phyloP scores from a whole-genome alignment of 108 stramenopile genomes.

The Pseudonitzschia delicatissima region DNA sequence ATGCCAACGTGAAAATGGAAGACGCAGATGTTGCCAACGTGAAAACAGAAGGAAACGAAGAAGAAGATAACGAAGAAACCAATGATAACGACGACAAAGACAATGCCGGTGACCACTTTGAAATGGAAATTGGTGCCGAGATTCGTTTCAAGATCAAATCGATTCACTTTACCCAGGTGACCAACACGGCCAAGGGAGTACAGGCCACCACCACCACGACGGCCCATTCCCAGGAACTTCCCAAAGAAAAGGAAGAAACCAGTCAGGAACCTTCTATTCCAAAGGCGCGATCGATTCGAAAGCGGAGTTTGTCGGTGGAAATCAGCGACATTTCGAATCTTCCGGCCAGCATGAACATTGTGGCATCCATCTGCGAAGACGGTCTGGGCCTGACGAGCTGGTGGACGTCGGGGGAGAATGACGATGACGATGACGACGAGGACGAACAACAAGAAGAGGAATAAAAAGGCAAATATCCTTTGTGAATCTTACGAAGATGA shows the following conservation, averaged over 20 bases:
- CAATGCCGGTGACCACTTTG: constrained; percentile 51
- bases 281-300: constrained; percentile 40
- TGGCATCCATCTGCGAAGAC: constrained; percentile 87
- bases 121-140: constrained; percentile 80
- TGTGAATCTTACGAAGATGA: too few species aligned
- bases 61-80: neutral
- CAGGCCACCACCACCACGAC: constrained; percentile 78
- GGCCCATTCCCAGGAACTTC: constrained; percentile 27
- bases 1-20: neutral
- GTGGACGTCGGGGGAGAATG: constrained; percentile 55
- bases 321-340: constrained; percentile 47
- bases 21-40: constrained; percentile 1
- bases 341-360: constrained; percentile 78
- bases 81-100: constrained; percentile 37
- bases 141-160: constrained; percentile 88
- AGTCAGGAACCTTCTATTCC: neutral
- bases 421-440: constrained; percentile 55
- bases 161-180: constrained; percentile 82
- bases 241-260: constrained; percentile 9
- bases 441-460: constrained; percentile 36
- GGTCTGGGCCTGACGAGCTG: constrained; percentile 78
- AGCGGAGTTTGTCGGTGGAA: constrained; percentile 74
- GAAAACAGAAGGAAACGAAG: constrained; percentile 27
- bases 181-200: constrained; percentile 80
- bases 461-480: too few species aligned